phyloP scores from a whole-genome alignment of 2,329 filamentous ascomycete genomes.

The Fusarium irregulare region DNA sequence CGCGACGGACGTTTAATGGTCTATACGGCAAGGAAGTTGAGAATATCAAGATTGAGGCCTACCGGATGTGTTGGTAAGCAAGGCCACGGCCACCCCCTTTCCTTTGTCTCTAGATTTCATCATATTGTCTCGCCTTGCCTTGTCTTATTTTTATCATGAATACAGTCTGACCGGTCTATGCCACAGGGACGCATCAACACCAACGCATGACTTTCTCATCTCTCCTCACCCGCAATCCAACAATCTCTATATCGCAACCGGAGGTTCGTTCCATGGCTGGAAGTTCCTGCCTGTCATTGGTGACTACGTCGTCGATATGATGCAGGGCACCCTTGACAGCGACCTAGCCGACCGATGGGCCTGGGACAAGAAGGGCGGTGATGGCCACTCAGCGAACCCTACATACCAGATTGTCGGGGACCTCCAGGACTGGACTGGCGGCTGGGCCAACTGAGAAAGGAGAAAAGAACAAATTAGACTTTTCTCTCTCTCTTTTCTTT shows the following conservation, averaged over 20 bases:
- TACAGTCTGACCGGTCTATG: conserved; percentile 34
- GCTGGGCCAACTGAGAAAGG: conserved; percentile 42
- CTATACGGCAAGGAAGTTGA: conserved; percentile 57
- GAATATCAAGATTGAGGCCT: conserved; percentile 54
- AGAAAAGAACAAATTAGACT: conserved; percentile 16
- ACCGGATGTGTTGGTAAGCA: conserved; percentile 60
- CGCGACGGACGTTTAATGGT: conserved; percentile 53
- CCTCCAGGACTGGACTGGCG: conserved; percentile 53
- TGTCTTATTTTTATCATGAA: background rate
- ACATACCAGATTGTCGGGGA: conserved; percentile 57
- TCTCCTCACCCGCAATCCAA: conserved; percentile 60
- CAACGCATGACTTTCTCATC: conserved; percentile 72
- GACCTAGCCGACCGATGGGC: conserved; percentile 57
- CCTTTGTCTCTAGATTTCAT: background rate
- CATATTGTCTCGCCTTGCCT: background rate
- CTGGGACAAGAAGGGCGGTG: conserved; percentile 58
- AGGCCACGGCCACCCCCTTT: conserved; percentile 7
- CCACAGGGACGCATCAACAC: conserved; percentile 69
- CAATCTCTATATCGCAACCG: conserved; percentile 69
- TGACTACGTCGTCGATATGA: conserved; percentile 65
- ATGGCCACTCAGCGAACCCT: conserved; percentile 56
- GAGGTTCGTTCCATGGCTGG: conserved; percentile 73
- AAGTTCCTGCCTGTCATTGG: conserved; percentile 74
- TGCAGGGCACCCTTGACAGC: conserved; percentile 55
- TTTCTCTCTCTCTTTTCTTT: background rate